A percentile compares a stretch with the other conserved stretches of the same genome.
Evolutionary conservation across 345 rosid genomes (phyloP).

Genomic region (Populus ilicifolia): DNA sequence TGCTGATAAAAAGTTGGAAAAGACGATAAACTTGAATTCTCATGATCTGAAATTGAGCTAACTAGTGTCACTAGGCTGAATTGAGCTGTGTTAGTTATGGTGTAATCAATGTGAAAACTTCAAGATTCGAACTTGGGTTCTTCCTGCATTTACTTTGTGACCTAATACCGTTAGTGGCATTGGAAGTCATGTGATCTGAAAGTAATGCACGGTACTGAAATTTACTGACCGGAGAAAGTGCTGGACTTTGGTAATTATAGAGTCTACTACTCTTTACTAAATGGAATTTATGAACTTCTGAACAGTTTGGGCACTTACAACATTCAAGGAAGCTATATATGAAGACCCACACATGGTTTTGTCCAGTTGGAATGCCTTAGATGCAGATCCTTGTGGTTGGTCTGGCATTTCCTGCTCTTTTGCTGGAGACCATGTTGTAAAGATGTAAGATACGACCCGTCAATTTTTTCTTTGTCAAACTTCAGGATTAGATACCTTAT

Average conservation of each 20-base stretch:
- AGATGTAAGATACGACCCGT: conserved; percentile 53
- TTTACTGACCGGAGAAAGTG: not conserved
- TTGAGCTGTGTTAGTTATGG: not conserved
- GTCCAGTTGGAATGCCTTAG: conserved; percentile 76
- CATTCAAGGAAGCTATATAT: conserved; percentile 81
- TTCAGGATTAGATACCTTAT: not conserved
- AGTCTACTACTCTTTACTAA: conserved; percentile 18
- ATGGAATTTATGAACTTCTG: conserved; percentile 13
- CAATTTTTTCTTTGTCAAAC: not conserved
- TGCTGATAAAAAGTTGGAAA: conserved; percentile 20
- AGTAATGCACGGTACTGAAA: not conserved
- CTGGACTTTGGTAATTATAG: not conserved
- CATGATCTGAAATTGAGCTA: not conserved
- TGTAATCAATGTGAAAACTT: not conserved
- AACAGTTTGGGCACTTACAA: conserved; percentile 60
- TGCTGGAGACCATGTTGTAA: conserved; percentile 62
- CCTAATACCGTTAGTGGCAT: not conserved
- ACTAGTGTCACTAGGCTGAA: not conserved
- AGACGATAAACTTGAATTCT: conserved; percentile 7
- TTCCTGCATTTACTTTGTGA: conserved; percentile 11
- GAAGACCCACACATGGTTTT: conserved; percentile 79
- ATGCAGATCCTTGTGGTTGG: conserved; percentile 91
- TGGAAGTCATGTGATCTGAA: conserved; percentile 11
- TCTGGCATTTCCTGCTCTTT: conserved; percentile 56
- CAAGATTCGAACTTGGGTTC: not conserved